Evolutionary conservation across 805 yeast genomes (phyloP), one percentile per base, ranked within the genome.

Genomic region (Candida argentea): DNA sequence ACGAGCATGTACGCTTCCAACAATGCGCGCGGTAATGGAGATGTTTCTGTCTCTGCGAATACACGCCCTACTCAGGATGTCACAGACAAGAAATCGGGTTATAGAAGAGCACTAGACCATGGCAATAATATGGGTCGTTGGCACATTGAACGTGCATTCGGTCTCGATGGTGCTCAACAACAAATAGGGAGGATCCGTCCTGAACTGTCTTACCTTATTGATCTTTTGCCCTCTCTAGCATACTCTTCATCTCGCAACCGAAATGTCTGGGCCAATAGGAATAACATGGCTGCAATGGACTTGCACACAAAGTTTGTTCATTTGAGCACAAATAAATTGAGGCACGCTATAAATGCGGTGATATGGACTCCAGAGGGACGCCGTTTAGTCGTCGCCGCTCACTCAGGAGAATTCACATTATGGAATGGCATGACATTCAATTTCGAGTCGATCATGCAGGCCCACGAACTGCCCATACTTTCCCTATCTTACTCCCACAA

Each of bases 351-450:
- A 29, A 82, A 84, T 42, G 77, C 87, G 2, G 76, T 84, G n/a
- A 74, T 71, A 49, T 89, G 96, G 95, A 91, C 98, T 0, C 97
- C 97, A 0, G 96, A 86, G 42, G 97, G 95, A 0, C 65, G 96
- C 40, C 62, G 98, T 40, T 61, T 91, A 28, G 64, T 91, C 16
- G 94, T 93, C 5, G 94, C 94, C 0, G 74, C 89, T 16, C 85
- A 82, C 56, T 73, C 84, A 32, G 99, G 99, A 23, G 99, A 91
- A 50, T 87, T 91, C 55, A 87, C 97, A 8, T 61, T 91, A 25
- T 91, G 97, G 97, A 86, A 87, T 51, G 96, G 97, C 7, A 72
- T 82, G 65, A 79, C 94, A 6, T 91, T 89, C 57, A 85, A 84
- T 48, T 86, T 91, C 49, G 99, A 91, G 51, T 84, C 95, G 30